phyloP scores from a whole-genome alignment of 2,329 filamentous ascomycete species.

The Penicillium sp. region DNA sequence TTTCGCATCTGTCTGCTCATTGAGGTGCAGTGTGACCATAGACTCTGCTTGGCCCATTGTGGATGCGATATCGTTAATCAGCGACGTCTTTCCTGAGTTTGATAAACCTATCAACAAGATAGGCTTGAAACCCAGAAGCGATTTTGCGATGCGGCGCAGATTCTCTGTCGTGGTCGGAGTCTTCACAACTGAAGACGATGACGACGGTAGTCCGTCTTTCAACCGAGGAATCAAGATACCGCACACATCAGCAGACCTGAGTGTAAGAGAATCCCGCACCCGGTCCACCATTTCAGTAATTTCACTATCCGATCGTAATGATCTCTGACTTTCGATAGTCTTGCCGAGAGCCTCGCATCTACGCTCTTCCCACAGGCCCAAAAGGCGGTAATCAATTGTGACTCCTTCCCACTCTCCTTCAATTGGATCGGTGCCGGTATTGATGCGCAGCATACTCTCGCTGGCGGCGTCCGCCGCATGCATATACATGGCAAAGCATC shows the following conservation, averaged over 20 bases:
- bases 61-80: slow-evolving; percentile 78
- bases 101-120: slow-evolving; percentile 79
- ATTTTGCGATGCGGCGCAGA: slow-evolving; percentile 64
- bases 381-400: slow-evolving; percentile 74
- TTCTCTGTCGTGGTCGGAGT: slow-evolving; percentile 74
- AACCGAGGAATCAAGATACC: slow-evolving; percentile 62
- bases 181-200: slow-evolving; percentile 59
- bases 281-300: slow-evolving; percentile 28
- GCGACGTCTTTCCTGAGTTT: slow-evolving; percentile 85
- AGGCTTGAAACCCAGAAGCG: slow-evolving; percentile 67
- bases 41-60: slow-evolving; percentile 74
- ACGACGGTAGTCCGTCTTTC: slow-evolving; percentile 47
- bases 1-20: slow-evolving; percentile 98
- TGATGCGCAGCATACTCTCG: slow-evolving; percentile 66
- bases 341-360: slow-evolving; percentile 48
- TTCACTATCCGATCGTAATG: slow-evolving; percentile 21
- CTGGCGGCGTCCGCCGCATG: slow-evolving; percentile 76
- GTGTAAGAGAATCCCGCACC: slow-evolving; percentile 49
- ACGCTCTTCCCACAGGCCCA: slow-evolving; percentile 63
- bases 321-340: slow-evolving; percentile 25
- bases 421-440: slow-evolving; percentile 65
- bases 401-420: slow-evolving; percentile 72
- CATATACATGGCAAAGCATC: slow-evolving; percentile 76
- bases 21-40: slow-evolving; percentile 93
- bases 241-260: slow-evolving; percentile 64